Conservation (phyloP, 768 basidiomycete genomes). For the Mycena sanguinolenta region DNA sequence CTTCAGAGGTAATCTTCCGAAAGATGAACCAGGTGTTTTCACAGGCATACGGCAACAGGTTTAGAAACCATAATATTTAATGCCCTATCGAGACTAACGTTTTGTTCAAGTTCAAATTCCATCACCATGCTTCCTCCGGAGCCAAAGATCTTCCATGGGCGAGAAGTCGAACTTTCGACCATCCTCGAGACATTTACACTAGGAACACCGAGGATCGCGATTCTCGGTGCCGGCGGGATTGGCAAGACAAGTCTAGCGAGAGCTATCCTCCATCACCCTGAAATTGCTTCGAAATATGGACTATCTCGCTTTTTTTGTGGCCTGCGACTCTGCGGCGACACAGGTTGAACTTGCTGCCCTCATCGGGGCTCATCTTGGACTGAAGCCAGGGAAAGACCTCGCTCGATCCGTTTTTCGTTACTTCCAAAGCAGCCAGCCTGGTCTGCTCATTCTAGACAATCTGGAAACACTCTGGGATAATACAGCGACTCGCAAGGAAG, state of each 20-base stretch:
- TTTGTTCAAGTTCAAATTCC: not conserved
- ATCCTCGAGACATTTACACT: too few relatives aligned
- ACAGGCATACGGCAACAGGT: not conserved
- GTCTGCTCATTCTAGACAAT: not conserved
- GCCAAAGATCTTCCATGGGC: conserved; percentile 5
- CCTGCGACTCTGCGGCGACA: not conserved
- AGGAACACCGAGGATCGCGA: too few relatives aligned
- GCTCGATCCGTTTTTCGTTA: not conserved
- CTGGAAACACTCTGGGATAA: not conserved
- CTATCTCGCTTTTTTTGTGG: not conserved
- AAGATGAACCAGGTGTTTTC: not conserved
- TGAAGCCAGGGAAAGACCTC: not conserved
- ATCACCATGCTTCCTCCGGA: not conserved
- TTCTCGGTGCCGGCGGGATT: too few relatives aligned
- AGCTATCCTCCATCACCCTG: not conserved
- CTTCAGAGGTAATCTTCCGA: not conserved
- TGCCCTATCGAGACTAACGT: not conserved
- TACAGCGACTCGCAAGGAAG: not conserved
- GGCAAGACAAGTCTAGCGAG: not conserved
- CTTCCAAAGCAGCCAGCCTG: not conserved
- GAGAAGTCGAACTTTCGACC: too few relatives aligned
- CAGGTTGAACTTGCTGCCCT: not conserved
- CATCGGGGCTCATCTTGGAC: not conserved
- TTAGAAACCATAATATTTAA: not conserved
- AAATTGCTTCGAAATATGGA: not conserved